A percentile compares a stretch with the other conserved stretches of the same genome.
Evolutionary conservation across 2,329 filamentous ascomycete genomes (phyloP).

Genomic region (Apiospora aurea): DNA sequence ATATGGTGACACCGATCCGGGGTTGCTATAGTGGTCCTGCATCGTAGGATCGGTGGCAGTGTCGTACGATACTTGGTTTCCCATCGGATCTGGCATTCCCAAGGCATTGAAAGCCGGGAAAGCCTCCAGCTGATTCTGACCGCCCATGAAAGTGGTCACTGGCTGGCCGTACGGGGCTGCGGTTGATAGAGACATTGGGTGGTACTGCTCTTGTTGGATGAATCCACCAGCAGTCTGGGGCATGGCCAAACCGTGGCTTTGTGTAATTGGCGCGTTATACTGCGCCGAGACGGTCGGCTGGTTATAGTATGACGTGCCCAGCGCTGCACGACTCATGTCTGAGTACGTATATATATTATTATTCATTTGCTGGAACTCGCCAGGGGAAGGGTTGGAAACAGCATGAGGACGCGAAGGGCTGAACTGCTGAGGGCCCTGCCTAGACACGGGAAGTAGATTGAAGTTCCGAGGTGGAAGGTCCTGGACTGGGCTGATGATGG

Average conservation of each 20-base stretch:
- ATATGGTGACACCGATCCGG: conserved; percentile 53
- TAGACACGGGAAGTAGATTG: conserved; percentile 42
- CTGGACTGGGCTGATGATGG: conserved; percentile 72
- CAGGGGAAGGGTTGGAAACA: conserved; percentile 29
- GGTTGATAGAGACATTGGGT: conserved; percentile 42
- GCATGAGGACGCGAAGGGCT: conserved; percentile 33
- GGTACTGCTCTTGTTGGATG: conserved; percentile 38
- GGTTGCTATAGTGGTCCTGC: conserved; percentile 47
- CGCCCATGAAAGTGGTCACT: conserved; percentile 41
- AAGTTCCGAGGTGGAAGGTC: conserved; percentile 55
- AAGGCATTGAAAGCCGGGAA: conserved; percentile 48
- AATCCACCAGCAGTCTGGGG: conserved; percentile 30
- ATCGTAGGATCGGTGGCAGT: conserved; percentile 41
- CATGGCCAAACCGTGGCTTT: conserved; percentile 35
- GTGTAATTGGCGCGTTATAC: conserved; percentile 31
- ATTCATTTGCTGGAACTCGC: conserved; percentile 32
- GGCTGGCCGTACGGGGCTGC: conserved; percentile 36
- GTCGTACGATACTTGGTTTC: conserved; percentile 42
- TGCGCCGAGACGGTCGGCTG: conserved; percentile 30
- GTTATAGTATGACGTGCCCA: conserved; percentile 32
- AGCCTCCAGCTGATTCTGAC: conserved; percentile 44
- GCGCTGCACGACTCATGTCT: conserved; percentile 30
- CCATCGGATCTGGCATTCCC: conserved; percentile 45
- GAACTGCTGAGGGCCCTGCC: conserved; percentile 39
- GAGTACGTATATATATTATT: conserved; percentile 30